A percentile compares a stretch with the other conserved stretches of the same genome.
phyloP scores from a whole-genome alignment of 108 stramenopile species.

The Heterococcus sp. region DNA sequence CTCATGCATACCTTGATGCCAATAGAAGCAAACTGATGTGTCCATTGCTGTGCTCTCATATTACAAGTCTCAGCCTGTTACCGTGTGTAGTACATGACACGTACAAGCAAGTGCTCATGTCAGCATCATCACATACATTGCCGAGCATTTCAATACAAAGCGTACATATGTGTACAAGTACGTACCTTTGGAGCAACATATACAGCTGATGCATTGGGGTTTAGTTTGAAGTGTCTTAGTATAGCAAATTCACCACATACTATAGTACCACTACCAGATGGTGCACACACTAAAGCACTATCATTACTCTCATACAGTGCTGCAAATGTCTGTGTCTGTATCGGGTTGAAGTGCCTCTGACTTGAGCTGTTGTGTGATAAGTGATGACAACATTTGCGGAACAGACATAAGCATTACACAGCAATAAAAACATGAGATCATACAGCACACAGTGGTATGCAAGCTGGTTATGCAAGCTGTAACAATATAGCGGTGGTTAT shows the following conservation, averaged over 20 bases:
- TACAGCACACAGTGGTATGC: too few species aligned
- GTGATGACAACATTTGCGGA: neutral
- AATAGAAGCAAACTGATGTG: neutral
- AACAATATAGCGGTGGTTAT: too few species aligned
- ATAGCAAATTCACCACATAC: slow-evolving; percentile 89
- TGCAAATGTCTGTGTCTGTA: slow-evolving; percentile 80
- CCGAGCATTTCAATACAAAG: neutral
- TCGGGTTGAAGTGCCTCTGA: slow-evolving; percentile 86
- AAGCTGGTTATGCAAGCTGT: too few species aligned
- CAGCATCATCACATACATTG: neutral
- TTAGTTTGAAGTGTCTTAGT: slow-evolving; percentile 71
- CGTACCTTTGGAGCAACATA: slow-evolving; percentile 85
- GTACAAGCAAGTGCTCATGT: neutral
- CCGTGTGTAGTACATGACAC: too few species aligned
- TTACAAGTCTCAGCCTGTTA: neutral
- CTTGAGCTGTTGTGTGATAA: too few species aligned
- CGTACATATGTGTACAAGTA: neutral
- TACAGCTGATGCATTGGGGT: slow-evolving; percentile 57
- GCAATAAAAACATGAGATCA: too few species aligned
- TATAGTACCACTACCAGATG: slow-evolving; percentile 86
- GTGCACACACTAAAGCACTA: slow-evolving; percentile 77
- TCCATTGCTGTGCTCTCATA: neutral
- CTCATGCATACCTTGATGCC: slow-evolving; percentile 1
- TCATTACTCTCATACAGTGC: neutral
- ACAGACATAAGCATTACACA: slow-evolving; percentile 52